Base-by-base conservation (phyloP, 495 filamentous ascomycete genomes). In the Hypoxylon fragiforme region DNA sequence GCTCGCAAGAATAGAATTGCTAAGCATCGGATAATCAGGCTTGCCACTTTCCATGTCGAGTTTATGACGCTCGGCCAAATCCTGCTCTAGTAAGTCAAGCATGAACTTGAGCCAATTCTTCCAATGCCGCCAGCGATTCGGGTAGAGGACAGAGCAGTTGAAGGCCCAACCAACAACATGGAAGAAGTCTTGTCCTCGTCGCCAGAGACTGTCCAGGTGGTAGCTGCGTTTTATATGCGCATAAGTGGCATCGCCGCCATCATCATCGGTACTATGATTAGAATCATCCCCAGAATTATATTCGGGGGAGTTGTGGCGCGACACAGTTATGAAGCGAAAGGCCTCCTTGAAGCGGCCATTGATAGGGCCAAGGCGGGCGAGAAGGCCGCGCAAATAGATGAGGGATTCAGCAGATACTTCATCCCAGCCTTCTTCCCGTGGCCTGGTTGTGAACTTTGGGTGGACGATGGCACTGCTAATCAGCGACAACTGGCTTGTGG, bases 101-200 rank as follows among this genome's bases (percentile, higher is more conserved):
- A 96, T 88, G 34, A 86, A 85, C 20, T 85, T 81, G 3, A 97
- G 74, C 89, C 90, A 95, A 5, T 82, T 66, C 50, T 79, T 84
- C 94, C 94, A 98, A 62, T 82, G 77, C 47, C 79, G 81, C 94
- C 94, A 98, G 16, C 91, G 75, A 31, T 78, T 79, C 3, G 73
- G 72, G 46, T 92, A 77, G 34, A 77, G 68, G 2, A 90, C 78
- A 12, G 90, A 90, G 71, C 94, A 98, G 59, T 91, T 92, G 68
- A 97, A 95, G 0, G 88, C 85, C 94, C 94, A 97, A 3, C 94
- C 94, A 0, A 92, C 83, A 0, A 87, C 80, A 32, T 87, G 81
- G 90, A 95, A 98, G 55, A 97, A 92, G 63, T 95, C 89, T 19
- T 87, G 83, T 0, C 85, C 89, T 14, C 81, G 77, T 12, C 72